These are phyloP conservation scores for Stereum hirsutum DNA, from an alignment of 1,284 basidiomycete genomes.

Conservation along the genomic window DNA sequence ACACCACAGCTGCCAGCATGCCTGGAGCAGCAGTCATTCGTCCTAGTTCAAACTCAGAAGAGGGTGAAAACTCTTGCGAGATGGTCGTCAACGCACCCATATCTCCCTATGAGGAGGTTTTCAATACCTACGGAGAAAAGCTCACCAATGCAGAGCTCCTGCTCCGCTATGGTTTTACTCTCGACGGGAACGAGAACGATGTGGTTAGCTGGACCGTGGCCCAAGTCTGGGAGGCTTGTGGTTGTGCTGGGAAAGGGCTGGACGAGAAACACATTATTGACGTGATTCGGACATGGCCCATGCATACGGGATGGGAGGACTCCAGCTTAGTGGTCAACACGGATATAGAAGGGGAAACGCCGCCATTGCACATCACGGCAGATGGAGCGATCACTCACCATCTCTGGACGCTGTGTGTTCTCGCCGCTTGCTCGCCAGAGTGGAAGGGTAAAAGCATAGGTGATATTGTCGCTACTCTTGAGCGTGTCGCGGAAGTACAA, in stretches of 20 bases:
- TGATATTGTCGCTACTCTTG: slow-evolving; percentile 2
- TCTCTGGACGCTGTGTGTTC: slow-evolving; percentile 10
- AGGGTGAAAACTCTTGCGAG: slow-evolving; percentile 40
- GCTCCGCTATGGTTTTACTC: slow-evolving; percentile 66
- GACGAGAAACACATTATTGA: not conserved
- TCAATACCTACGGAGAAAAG: slow-evolving; percentile 78
- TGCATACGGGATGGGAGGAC: slow-evolving; percentile 7
- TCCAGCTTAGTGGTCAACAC: slow-evolving; percentile 9
- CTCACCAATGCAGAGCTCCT: slow-evolving; percentile 67
- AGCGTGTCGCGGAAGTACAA: slow-evolving; percentile 8
- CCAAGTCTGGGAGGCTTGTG: slow-evolving; percentile 21
- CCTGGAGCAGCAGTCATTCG: too few relatives aligned
- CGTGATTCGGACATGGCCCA: slow-evolving; percentile 1
- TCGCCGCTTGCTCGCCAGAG: slow-evolving; percentile 6
- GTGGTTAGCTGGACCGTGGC: slow-evolving; percentile 35
- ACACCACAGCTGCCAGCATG: slow-evolving; percentile 5
- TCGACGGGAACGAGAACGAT: slow-evolving; percentile 58
- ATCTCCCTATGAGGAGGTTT: slow-evolving; percentile 53
- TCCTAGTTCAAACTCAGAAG: too few relatives aligned
- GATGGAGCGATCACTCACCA: slow-evolving; percentile 10
- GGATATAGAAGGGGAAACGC: slow-evolving; percentile 1
- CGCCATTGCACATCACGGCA: slow-evolving; percentile 8
- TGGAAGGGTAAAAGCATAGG: not conserved
- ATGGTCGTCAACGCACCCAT: slow-evolving; percentile 56
- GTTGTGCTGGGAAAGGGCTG: not conserved